Evolutionary conservation across 768 basidiomycete species (phyloP).

Genomic region (Podaxis sp.): DNA sequence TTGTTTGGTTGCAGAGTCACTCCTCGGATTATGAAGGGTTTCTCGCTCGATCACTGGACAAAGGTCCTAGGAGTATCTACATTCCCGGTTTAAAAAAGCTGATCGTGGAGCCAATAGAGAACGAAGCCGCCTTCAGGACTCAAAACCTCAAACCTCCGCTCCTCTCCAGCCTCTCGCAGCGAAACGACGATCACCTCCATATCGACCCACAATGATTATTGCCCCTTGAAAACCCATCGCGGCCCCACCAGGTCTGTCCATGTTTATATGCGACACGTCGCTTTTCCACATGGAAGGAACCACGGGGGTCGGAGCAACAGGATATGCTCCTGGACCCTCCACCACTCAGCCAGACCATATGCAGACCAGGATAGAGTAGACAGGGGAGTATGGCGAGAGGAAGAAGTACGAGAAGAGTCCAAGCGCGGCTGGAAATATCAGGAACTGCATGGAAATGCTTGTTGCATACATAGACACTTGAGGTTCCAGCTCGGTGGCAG

Average conservation of each 20-base stretch:
- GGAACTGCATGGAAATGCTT: conserved; percentile 46
- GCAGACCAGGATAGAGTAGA: conserved; percentile 73
- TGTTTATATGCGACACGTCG: conserved; percentile 55
- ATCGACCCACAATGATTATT: no score
- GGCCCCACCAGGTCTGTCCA: conserved; percentile 67
- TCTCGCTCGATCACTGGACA: not conserved
- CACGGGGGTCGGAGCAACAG: conserved; percentile 76
- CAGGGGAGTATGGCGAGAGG: conserved; percentile 65
- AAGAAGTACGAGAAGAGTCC: conserved; percentile 70
- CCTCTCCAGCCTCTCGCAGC: no score
- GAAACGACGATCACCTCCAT: no score
- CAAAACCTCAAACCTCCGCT: no score
- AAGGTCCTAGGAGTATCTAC: not conserved
- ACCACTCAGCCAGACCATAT: conserved; percentile 91
- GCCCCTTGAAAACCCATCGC: conserved; percentile 31
- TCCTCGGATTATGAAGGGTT: not conserved
- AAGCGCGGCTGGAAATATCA: conserved; percentile 69
- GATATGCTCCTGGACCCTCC: conserved; percentile 82
- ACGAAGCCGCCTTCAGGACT: no score
- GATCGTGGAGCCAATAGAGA: not conserved
- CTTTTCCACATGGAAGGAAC: conserved; percentile 73
- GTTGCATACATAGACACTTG: not conserved
- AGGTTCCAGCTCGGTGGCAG: not conserved
- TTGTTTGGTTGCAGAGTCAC: no score
- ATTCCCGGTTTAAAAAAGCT: not conserved